phyloP scores from a whole-genome alignment of 2,329 filamentous ascomycete species.

The Arachnomyces sp. region DNA sequence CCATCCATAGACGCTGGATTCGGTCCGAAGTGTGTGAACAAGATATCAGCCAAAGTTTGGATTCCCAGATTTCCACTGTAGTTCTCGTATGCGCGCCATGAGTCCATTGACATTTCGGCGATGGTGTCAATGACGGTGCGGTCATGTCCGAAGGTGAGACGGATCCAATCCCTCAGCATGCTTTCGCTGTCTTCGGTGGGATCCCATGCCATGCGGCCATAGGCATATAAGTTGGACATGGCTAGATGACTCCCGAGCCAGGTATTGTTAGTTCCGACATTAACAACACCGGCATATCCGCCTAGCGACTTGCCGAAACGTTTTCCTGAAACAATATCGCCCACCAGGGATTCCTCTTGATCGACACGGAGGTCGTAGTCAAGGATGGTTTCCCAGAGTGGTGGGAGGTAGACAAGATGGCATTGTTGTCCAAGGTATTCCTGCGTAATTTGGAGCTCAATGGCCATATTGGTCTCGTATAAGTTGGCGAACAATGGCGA shows the following conservation, averaged over 20 bases:
- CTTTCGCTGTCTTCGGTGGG: slow-evolving; percentile 41
- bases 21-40: slow-evolving; percentile 59
- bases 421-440: slow-evolving; percentile 65
- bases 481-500: slow-evolving; percentile 56
- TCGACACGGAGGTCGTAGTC: slow-evolving; percentile 60
- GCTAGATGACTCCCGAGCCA: slow-evolving; percentile 63
- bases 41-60: slow-evolving; percentile 60
- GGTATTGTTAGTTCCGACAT: slow-evolving; percentile 56
- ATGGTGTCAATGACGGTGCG: slow-evolving; percentile 50
- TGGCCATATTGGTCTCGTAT: slow-evolving; percentile 41
- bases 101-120: slow-evolving; percentile 56
- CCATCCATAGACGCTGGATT: slow-evolving; percentile 58
- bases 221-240: slow-evolving; percentile 65
- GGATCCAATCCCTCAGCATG: slow-evolving; percentile 58
- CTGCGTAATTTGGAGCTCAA: slow-evolving; percentile 60
- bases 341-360: slow-evolving; percentile 45
- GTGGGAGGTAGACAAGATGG: slow-evolving; percentile 59
- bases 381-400: slow-evolving; percentile 60
- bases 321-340: slow-evolving; percentile 53
- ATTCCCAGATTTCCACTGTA: slow-evolving; percentile 63
- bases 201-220: slow-evolving; percentile 59
- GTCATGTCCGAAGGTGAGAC: slow-evolving; percentile 55
- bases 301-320: slow-evolving; percentile 50
- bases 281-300: slow-evolving; percentile 59
- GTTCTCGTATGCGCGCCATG: slow-evolving; percentile 63